A percentile compares a stretch with the other conserved stretches of the same genome.
Evolutionary conservation across 176 grass and related monocot genomes (phyloP).

Genomic region (Areca catechu): DNA sequence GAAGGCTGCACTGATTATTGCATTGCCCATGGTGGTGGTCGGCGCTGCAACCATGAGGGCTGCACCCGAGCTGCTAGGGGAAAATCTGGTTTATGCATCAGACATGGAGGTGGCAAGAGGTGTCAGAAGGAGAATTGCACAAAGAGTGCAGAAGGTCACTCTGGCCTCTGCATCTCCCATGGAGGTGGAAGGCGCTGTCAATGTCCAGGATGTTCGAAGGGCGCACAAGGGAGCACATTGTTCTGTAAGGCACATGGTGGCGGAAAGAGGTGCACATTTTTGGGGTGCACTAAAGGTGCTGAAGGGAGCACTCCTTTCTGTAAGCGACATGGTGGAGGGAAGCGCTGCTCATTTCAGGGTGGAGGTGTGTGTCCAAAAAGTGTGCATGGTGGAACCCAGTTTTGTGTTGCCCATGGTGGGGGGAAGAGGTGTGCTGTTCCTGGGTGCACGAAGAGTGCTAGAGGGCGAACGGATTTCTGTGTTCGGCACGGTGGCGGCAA

Average conservation of each 20-base stretch:
- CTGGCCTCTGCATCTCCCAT: constrained; percentile 90
- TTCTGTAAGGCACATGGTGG: constrained; percentile 91
- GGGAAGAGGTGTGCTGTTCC: constrained; percentile 66
- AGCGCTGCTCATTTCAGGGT: constrained; percentile 72
- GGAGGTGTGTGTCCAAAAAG: constrained; percentile 81
- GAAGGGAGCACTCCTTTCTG: constrained; percentile 83
- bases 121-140: constrained; percentile 72
- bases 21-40: constrained; percentile 90
- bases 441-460: constrained; percentile 74
- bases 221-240: constrained; percentile 85
- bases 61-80: constrained; percentile 79
- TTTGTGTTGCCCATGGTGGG: constrained; percentile 78
- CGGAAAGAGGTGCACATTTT: constrained; percentile 91
- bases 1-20: constrained; percentile 86
- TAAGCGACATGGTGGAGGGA: constrained; percentile 92
- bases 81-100: constrained; percentile 87
- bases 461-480: constrained; percentile 78
- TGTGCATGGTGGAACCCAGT: constrained; percentile 73
- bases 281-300: constrained; percentile 77
- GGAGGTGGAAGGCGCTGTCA: constrained; percentile 82
- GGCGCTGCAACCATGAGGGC: constrained; percentile 52
- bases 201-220: constrained; percentile 65
- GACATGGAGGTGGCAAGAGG: constrained; percentile 91
- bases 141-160: constrained; percentile 83
- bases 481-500: constrained; percentile 93